Evolutionary conservation across 2,329 filamentous ascomycete species (phyloP).

Genomic region (Emergomyces orientalis): DNA sequence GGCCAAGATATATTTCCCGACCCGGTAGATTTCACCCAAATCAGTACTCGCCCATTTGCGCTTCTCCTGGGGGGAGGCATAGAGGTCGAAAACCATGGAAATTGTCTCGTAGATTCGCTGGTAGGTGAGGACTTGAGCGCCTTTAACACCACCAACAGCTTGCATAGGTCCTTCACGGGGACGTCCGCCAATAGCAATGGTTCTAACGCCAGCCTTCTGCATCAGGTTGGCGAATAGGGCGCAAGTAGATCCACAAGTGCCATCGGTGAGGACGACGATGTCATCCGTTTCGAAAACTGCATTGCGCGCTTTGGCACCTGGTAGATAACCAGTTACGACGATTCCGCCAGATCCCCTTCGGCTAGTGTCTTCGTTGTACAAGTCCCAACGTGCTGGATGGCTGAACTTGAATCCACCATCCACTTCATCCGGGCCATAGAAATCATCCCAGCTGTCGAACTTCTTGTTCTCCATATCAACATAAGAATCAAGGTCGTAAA

Average conservation of each 20-base stretch:
- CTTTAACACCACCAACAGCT: constrained; percentile 57
- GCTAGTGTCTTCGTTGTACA: constrained; percentile 21
- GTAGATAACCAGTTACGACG: constrained; percentile 26
- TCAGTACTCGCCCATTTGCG: constrained; percentile 11
- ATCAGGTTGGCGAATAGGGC: constrained; percentile 50
- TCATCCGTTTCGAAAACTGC: constrained; percentile 27
- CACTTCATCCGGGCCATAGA: constrained; percentile 18
- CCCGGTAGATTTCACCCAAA: constrained; percentile 14
- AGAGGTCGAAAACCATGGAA: not conserved
- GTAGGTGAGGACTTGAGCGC: constrained; percentile 29
- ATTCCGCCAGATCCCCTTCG: constrained; percentile 16
- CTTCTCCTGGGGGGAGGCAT: constrained; percentile 10
- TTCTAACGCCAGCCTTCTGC: constrained; percentile 46
- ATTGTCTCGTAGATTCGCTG: constrained; percentile 20
- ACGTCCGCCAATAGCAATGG: constrained; percentile 52
- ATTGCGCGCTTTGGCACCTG: constrained; percentile 18
- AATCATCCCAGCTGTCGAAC: constrained; percentile 33
- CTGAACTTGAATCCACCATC: constrained; percentile 32
- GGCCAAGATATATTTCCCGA: constrained; percentile 12
- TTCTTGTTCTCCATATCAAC: constrained; percentile 23
- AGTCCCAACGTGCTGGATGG: constrained; percentile 19
- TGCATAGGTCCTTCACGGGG: constrained; percentile 49
- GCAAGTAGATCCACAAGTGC: constrained; percentile 52
- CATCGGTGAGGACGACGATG: constrained; percentile 43
- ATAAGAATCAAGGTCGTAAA: constrained; percentile 16